These are phyloP conservation scores for Ceratocystiopsis sp. DNA, from an alignment of 2,329 filamentous ascomycete genomes.

Conservation along the genomic window DNA sequence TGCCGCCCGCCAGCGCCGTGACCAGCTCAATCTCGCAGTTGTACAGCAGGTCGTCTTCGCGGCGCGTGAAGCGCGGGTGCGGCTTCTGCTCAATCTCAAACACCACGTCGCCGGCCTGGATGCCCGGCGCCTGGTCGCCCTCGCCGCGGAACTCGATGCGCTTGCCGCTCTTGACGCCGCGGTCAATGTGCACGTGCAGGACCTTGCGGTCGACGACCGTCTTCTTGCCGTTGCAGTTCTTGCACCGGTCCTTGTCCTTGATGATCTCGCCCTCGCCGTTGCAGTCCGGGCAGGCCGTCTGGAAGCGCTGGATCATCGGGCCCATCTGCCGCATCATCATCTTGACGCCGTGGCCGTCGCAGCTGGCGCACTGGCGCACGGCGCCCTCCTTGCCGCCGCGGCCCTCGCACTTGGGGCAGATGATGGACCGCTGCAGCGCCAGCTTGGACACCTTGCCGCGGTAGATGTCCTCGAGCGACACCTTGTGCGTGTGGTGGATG, in stretches of 20 bases:
- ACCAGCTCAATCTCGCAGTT: conserved; percentile 90
- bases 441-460: conserved; percentile 95
- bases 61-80: conserved; percentile 86
- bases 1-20: conserved; percentile 82
- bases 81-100: conserved; percentile 99
- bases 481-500: conserved; percentile 97
- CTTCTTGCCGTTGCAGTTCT: conserved; percentile 93
- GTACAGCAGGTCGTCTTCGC: conserved; percentile 91
- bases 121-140: conserved; percentile 86
- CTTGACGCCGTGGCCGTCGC: conserved; percentile 94
- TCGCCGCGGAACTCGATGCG: conserved; percentile 96
- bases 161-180: conserved; percentile 80
- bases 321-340: conserved; percentile 99
- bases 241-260: conserved; percentile 94
- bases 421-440: conserved; percentile 90
- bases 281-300: conserved; percentile 96
- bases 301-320: conserved; percentile 99
- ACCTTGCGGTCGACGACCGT: conserved; percentile 95
- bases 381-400: conserved; percentile 93
- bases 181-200: conserved; percentile 92
- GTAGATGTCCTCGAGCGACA: conserved; percentile 95
- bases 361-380: conserved; percentile 82
- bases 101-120: conserved; percentile 86
- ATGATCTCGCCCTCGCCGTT: conserved; percentile 95
- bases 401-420: conserved; percentile 88